phyloP scores from a whole-genome alignment of 805 yeast genomes.

The Wickerhamiella nectarea region DNA sequence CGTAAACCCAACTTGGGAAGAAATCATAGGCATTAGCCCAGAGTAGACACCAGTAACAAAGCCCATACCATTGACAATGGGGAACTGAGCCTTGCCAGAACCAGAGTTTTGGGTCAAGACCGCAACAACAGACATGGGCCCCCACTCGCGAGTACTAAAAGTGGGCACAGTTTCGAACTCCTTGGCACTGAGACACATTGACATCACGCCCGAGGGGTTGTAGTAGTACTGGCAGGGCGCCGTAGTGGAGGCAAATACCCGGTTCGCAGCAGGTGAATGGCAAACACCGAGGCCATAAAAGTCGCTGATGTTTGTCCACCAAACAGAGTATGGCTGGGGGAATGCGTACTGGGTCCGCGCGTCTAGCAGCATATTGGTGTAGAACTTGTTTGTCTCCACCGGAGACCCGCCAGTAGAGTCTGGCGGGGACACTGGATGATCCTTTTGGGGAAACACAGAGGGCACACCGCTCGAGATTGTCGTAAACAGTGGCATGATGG shows the following conservation, averaged over 20 bases:
- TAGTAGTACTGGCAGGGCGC: constrained; percentile 33
- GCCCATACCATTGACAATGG: constrained; percentile 74
- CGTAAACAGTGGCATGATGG: constrained; percentile 29
- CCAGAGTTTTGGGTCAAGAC: constrained; percentile 10
- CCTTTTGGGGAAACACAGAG: constrained; percentile 31
- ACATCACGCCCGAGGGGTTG: constrained; percentile 44
- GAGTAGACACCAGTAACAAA: constrained; percentile 52
- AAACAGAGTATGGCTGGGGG: constrained; percentile 56
- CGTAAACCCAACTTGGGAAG: constrained; percentile 35
- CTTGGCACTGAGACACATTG: constrained; percentile 42
- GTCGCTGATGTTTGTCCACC: constrained; percentile 35
- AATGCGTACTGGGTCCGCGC: constrained; percentile 42
- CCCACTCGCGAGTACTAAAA: constrained; percentile 30
- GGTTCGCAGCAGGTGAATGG: constrained; percentile 35
- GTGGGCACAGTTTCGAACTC: constrained; percentile 35
- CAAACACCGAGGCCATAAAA: constrained; percentile 50
- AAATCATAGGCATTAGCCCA: constrained; percentile 36
- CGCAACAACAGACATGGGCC: constrained; percentile 19
- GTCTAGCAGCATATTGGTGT: constrained; percentile 48
- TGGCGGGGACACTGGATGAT: constrained; percentile 22
- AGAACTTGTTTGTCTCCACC: constrained; percentile 65
- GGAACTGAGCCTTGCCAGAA: constrained; percentile 31
- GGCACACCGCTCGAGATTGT: constrained; percentile 35
- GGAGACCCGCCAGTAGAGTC: constrained; percentile 35
- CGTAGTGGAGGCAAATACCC: constrained; percentile 33